These are phyloP conservation scores for Aquilaria sinensis DNA, from an alignment of 345 rosid species.

Conservation along the genomic window DNA sequence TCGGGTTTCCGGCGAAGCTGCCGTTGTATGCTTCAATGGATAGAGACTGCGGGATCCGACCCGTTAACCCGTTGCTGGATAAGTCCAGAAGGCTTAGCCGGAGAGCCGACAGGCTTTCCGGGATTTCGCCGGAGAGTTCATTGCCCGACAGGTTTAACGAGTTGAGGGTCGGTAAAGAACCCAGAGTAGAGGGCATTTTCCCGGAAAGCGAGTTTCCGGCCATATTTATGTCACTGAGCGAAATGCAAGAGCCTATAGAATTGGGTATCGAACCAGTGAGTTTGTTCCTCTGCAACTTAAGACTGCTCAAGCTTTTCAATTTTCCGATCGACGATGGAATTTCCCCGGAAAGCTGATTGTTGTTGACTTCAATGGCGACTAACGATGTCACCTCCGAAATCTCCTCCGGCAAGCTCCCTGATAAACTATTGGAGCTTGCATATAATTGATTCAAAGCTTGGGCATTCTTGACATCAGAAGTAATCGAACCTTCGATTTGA, in stretches of 20 bases:
- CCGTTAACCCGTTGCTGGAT: constrained; percentile 53
- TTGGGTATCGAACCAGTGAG: constrained; percentile 57
- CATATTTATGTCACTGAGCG: constrained; percentile 58
- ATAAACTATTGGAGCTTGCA: constrained; percentile 48
- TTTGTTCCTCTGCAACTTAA: constrained; percentile 56
- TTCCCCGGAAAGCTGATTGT: constrained; percentile 58
- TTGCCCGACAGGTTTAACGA: constrained; percentile 68
- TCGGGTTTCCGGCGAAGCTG: constrained; percentile 66
- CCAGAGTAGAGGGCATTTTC: constrained; percentile 56
- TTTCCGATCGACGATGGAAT: constrained; percentile 53
- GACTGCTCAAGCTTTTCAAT: constrained; percentile 40
- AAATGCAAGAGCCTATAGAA: constrained; percentile 51
- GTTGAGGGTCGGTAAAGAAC: constrained; percentile 61
- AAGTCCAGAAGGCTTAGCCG: constrained; percentile 83
- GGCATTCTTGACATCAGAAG: constrained; percentile 51
- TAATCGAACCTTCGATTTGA: constrained; percentile 51
- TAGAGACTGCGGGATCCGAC: constrained; percentile 61
- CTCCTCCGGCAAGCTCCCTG: constrained; percentile 70
- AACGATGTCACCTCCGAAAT: constrained; percentile 40
- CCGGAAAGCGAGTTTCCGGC: constrained; percentile 67
- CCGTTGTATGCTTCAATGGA: constrained; percentile 62
- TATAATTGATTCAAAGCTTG: constrained; percentile 39
- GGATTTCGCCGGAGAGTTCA: constrained; percentile 59
- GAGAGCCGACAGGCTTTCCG: constrained; percentile 55
- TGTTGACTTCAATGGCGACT: constrained; percentile 37